Evolutionary conservation across 2,329 filamentous ascomycete genomes (phyloP).

Genomic region (Polychaeton citri): DNA sequence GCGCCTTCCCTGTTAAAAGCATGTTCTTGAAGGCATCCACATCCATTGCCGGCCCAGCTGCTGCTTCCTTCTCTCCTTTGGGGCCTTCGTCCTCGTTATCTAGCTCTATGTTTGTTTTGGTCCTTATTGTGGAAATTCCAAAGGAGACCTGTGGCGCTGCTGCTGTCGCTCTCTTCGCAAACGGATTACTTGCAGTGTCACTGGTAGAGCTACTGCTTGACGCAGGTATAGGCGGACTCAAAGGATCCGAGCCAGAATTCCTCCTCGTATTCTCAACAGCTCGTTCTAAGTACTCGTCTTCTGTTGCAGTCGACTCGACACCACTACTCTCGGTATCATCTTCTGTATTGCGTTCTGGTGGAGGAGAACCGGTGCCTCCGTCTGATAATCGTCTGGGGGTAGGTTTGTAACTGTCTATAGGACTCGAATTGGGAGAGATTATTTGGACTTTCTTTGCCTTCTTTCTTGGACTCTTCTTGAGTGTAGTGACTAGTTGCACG

Average conservation of each 20-base stretch:
- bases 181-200: slow-evolving; percentile 18
- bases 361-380: slow-evolving; percentile 6
- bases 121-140: slow-evolving; percentile 5
- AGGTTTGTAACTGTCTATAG: background rate
- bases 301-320: too few relatives aligned
- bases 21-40: slow-evolving; percentile 65
- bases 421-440: background rate
- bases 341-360: slow-evolving; percentile 10
- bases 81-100: slow-evolving; percentile 3
- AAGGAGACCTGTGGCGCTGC: slow-evolving; percentile 14
- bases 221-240: slow-evolving; percentile 3
- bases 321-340: too few relatives aligned
- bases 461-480: background rate
- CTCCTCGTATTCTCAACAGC: too few relatives aligned
- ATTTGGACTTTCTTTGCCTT: background rate
- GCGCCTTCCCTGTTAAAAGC: slow-evolving; percentile 54
- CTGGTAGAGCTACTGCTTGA: slow-evolving; percentile 1
- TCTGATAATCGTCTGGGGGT: slow-evolving; percentile 2
- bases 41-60: slow-evolving; percentile 40
- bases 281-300: too few relatives aligned
- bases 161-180: slow-evolving; percentile 15
- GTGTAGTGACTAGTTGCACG: background rate
- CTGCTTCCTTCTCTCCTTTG: slow-evolving; percentile 4
- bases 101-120: background rate
- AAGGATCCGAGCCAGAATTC: slow-evolving; percentile 9